phyloP scores from a whole-genome alignment of 306 rosid species.

The Albizia julibrissin region DNA sequence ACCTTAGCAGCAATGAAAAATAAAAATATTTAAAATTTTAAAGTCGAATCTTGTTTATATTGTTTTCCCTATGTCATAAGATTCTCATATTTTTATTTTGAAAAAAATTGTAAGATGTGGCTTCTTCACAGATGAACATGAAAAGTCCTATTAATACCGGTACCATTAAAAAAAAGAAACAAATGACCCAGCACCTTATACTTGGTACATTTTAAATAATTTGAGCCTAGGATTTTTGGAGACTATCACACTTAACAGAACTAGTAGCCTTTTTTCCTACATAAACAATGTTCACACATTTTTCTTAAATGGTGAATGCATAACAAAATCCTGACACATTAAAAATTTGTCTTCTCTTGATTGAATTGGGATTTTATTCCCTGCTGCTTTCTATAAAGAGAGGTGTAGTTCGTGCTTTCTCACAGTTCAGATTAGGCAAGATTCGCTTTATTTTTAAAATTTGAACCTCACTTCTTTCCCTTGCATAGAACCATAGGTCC shows the following conservation, averaged over 20 bases:
- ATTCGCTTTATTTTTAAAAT: constrained; percentile 17
- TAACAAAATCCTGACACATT: neutral
- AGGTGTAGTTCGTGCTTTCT: neutral
- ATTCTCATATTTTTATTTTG: neutral
- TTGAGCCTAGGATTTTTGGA: neutral
- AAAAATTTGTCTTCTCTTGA: constrained; percentile 19
- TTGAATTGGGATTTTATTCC: constrained; percentile 10
- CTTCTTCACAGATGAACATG: constrained; percentile 4
- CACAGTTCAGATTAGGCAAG: neutral
- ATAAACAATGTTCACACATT: neutral
- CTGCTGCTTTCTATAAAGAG: constrained; percentile 16
- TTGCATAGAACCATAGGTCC: constrained; percentile 16
- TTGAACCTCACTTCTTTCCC: constrained; percentile 12
- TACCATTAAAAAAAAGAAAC: neutral
- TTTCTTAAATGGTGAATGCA: constrained; percentile 4
- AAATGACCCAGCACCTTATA: neutral
- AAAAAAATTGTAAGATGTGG: neutral
- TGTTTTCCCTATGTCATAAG: constrained; percentile 14
- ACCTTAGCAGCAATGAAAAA: constrained; percentile 14
- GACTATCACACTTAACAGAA: neutral
- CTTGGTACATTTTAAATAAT: constrained; percentile 8
- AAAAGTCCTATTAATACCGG: neutral
- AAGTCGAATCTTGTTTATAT: constrained; percentile 5
- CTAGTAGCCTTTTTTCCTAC: neutral
- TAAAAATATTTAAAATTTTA: neutral